Percentiles rank a stretch among this genome's conserved stretches.
phyloP scores from a whole-genome alignment of 768 basidiomycete genomes.

The Suillus cothurnatus region DNA sequence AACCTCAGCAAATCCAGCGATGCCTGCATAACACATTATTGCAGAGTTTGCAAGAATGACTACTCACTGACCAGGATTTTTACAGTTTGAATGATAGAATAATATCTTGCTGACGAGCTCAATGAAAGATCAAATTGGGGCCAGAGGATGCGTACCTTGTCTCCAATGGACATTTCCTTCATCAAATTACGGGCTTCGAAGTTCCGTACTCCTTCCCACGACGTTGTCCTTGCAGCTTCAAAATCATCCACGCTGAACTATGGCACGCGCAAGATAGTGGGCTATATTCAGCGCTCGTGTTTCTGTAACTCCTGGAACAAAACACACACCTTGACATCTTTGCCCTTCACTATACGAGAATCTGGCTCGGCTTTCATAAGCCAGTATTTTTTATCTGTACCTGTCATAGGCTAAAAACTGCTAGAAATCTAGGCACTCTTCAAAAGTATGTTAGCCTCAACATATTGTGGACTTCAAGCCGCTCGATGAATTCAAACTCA shows the following conservation, averaged over 20 bases:
- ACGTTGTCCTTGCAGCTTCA: conserved; percentile 64
- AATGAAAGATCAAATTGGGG: conserved; percentile 5
- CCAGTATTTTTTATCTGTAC: conserved; percentile 46
- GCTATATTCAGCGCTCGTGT: conserved; percentile 4
- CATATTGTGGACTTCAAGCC: background rate
- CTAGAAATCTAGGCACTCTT: background rate
- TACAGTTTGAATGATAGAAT: conserved; percentile 90
- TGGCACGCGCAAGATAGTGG: conserved; percentile 2
- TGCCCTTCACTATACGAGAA: conserved; percentile 80
- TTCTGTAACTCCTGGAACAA: background rate
- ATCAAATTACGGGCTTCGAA: conserved; percentile 83
- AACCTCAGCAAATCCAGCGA: conserved; percentile 86
- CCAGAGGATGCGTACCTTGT: conserved; percentile 52
- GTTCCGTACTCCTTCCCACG: conserved; percentile 90
- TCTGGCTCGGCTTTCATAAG: conserved; percentile 89
- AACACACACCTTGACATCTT: conserved; percentile 72
- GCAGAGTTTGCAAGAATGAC: background rate
- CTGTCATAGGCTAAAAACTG: background rate
- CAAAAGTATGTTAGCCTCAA: background rate
- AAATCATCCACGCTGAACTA: conserved; percentile 90
- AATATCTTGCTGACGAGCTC: conserved; percentile 52
- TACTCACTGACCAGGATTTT: conserved; percentile 61
- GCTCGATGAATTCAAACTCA: conserved; percentile 4
- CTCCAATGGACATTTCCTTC: conserved; percentile 76
- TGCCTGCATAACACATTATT: conserved; percentile 44